These are phyloP conservation scores for Penicillium sp. DNA, from an alignment of 2,329 filamentous ascomycete species.

Conservation along the genomic window DNA sequence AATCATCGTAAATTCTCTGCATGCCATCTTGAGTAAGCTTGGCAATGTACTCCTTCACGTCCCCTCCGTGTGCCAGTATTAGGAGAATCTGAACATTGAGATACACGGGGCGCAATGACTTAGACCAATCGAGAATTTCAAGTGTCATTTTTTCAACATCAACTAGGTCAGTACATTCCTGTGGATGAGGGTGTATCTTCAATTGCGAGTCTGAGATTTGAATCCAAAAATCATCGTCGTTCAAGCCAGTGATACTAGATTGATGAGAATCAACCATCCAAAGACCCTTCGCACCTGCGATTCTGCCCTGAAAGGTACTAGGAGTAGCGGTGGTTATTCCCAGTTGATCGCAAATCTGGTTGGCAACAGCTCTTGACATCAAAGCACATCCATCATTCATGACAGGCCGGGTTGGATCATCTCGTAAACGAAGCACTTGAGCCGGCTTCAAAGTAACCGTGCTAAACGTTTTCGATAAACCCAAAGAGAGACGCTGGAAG, in stretches of 20 bases:
- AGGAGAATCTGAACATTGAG: constrained; percentile 57
- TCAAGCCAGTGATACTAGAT: constrained; percentile 20
- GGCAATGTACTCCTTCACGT: constrained; percentile 44
- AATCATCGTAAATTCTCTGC: constrained; percentile 34
- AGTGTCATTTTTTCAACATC: constrained; percentile 54
- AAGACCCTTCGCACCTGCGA: constrained; percentile 61
- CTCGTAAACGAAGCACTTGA: constrained; percentile 38
- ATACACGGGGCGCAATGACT: constrained; percentile 43
- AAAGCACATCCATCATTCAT: constrained; percentile 56
- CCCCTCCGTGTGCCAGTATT: constrained; percentile 55
- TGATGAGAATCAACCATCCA: constrained; percentile 55
- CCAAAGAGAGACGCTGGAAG: constrained; percentile 46
- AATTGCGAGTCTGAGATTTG: constrained; percentile 57
- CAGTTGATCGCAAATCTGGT: constrained; percentile 46
- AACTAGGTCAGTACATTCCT: constrained; percentile 32
- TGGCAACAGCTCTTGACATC: constrained; percentile 55
- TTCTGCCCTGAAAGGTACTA: constrained; percentile 57
- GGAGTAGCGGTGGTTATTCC: constrained; percentile 46
- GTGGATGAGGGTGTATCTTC: constrained; percentile 53
- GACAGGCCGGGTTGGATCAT: constrained; percentile 30
- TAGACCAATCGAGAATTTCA: constrained; percentile 54
- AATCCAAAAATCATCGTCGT: constrained; percentile 50
- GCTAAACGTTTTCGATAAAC: constrained; percentile 45
- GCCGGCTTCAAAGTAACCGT: constrained; percentile 38
- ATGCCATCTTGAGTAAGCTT: constrained; percentile 43